These are phyloP conservation scores for Apiospora pterosperma DNA, from an alignment of 2,329 filamentous ascomycete genomes.

Conservation along the genomic window DNA sequence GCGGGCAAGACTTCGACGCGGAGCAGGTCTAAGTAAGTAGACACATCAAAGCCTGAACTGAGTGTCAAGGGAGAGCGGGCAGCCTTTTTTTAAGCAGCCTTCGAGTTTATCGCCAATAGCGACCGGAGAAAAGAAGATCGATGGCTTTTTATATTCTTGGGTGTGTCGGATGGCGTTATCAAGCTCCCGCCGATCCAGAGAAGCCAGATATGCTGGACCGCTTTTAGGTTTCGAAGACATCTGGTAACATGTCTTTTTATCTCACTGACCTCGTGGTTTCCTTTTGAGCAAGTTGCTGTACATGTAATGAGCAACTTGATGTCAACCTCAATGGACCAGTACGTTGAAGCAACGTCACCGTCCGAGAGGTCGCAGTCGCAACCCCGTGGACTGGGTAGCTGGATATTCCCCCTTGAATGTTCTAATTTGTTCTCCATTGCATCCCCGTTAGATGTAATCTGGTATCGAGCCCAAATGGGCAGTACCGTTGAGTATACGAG, in stretches of 20 bases:
- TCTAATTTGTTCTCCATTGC: too few relatives aligned
- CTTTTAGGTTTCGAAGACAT: neutral
- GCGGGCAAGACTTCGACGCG: neutral
- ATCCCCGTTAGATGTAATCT: too few relatives aligned
- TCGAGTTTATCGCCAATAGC: neutral
- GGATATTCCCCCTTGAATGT: too few relatives aligned
- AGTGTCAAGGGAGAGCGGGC: neutral
- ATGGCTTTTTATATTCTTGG: neutral
- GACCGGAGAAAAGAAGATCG: neutral
- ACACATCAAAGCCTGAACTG: too few relatives aligned
- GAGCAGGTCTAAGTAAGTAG: too few relatives aligned
- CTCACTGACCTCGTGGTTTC: neutral
- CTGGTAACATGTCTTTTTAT: neutral
- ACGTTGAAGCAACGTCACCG: neutral
- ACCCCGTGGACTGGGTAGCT: too few relatives aligned
- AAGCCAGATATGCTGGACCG: too few relatives aligned
- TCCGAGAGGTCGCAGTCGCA: too few relatives aligned
- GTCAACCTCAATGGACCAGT: neutral
- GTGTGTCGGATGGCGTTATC: neutral
- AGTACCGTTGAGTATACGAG: too few relatives aligned
- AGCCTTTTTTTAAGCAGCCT: too few relatives aligned
- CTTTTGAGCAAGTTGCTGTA: neutral
- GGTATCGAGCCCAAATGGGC: too few relatives aligned
- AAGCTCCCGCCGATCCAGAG: neutral
- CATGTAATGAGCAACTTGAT: neutral